A percentile compares a stretch with the other conserved stretches of the same genome.
Evolutionary conservation across 192 early-diverging fungal species (phyloP).

Genomic region (Entomortierella beljakovae): DNA sequence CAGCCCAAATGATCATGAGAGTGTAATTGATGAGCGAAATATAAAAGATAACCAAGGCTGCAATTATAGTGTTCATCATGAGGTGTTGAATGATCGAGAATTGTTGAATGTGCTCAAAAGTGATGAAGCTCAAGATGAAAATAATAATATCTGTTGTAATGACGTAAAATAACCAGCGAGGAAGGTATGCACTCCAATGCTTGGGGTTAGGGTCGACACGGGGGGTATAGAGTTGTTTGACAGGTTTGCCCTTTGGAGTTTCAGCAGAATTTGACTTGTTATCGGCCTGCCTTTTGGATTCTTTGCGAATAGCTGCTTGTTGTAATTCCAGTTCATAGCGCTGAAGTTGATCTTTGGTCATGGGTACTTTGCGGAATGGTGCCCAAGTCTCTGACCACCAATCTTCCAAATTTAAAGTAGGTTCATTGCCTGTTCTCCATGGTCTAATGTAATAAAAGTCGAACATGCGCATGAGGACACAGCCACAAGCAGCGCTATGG

Average conservation of each 20-base stretch:
- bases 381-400: conserved; percentile 44
- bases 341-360: conserved; percentile 44
- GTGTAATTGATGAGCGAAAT: conserved; percentile 43
- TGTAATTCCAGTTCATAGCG: conserved; percentile 37
- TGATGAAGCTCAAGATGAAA: conserved; percentile 34
- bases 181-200: conserved; percentile 48
- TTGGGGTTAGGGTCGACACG: conserved; percentile 34
- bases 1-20: conserved; percentile 45
- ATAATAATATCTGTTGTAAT: conserved; percentile 25
- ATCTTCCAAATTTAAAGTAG: conserved; percentile 38
- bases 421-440: conserved; percentile 50
- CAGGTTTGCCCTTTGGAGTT: conserved; percentile 24
- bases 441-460: conserved; percentile 46
- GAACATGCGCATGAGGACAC: conserved; percentile 44
- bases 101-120: conserved; percentile 30
- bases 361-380: conserved; percentile 50
- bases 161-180: conserved; percentile 42
- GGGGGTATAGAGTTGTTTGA: conserved; percentile 28
- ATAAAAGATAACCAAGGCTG: conserved; percentile 36
- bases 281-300: conserved; percentile 8
- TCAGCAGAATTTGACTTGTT: not conserved
- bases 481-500: conserved; percentile 34
- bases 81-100: conserved; percentile 10
- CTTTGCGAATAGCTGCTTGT: conserved; percentile 19
- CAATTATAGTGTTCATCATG: conserved; percentile 9